Conservation (phyloP, 768 basidiomycete species). For the Melanogaster broomeanus region DNA sequence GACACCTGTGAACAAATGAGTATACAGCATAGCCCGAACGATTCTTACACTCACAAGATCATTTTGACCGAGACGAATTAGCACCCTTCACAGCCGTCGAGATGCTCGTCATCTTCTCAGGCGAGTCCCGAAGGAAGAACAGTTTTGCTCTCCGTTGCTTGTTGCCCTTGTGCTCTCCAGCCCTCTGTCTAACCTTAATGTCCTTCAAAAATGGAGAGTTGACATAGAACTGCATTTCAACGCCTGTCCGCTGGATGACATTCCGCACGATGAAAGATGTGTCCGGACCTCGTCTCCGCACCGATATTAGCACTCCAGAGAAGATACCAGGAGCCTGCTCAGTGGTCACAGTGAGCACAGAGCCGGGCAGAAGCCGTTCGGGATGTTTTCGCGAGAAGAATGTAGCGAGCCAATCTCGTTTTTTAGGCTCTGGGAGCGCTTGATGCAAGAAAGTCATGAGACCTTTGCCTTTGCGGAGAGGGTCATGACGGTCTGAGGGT, state of each 20-base stretch:
- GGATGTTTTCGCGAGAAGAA: conserved; percentile 75
- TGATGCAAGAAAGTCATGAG: conserved; percentile 75
- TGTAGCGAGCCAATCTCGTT: conserved; percentile 64
- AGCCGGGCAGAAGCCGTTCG: conserved; percentile 73
- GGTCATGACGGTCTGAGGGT: conserved; percentile 37
- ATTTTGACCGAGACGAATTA: conserved; percentile 5
- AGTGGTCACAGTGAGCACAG: conserved; percentile 79
- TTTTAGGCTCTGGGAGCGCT: conserved; percentile 65
- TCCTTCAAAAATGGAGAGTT: conserved; percentile 86
- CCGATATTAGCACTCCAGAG: conserved; percentile 84
- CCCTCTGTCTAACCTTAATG: conserved; percentile 74
- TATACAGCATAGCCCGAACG: neutral
- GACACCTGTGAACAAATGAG: conserved; percentile 10
- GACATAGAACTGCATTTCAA: conserved; percentile 91
- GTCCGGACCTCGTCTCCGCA: conserved; percentile 81
- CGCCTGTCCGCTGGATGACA: conserved; percentile 86
- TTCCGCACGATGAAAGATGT: conserved; percentile 90
- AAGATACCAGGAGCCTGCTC: conserved; percentile 81
- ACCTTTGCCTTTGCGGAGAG: conserved; percentile 68
- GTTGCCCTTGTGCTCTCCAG: conserved; percentile 46
- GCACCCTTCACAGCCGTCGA: conserved; percentile 42
- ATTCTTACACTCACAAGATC: conserved; percentile 16
- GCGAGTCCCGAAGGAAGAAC: conserved; percentile 79
- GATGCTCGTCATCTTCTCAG: conserved; percentile 83
- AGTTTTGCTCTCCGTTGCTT: conserved; percentile 75